phyloP scores from a whole-genome alignment of 2,329 filamentous ascomycete species.

The Scedosporium aurantiacum region DNA sequence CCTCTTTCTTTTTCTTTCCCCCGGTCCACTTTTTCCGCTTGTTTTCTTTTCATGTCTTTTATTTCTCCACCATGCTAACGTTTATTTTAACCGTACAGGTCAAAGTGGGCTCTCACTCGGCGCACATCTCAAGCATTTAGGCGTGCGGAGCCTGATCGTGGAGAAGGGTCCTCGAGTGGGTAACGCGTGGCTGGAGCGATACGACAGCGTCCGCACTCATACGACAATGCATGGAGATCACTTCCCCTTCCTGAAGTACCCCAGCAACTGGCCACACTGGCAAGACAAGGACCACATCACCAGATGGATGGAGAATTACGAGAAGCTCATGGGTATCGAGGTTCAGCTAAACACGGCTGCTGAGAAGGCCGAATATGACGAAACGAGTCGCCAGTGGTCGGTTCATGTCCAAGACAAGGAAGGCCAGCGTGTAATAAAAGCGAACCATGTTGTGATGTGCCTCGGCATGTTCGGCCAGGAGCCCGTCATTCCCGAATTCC shows the following conservation, averaged over 20 bases:
- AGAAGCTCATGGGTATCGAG: conserved; percentile 36
- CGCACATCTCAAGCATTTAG: conserved; percentile 18
- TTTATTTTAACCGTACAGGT: conserved; percentile 15
- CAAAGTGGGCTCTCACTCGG: conserved; percentile 29
- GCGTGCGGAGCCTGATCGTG: conserved; percentile 24
- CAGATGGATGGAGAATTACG: conserved; percentile 37
- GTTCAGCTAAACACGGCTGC: conserved; percentile 29
- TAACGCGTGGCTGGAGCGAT: conserved; percentile 39
- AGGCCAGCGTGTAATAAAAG: conserved; percentile 17
- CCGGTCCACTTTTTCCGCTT: too few species aligned
- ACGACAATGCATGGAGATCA: conserved; percentile 12
- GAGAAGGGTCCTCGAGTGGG: conserved; percentile 33
- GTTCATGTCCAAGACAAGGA: conserved; percentile 18
- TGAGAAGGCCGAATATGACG: conserved; percentile 26
- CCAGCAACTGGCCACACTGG: conserved; percentile 17
- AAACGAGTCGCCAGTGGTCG: conserved; percentile 24
- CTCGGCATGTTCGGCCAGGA: conserved; percentile 30
- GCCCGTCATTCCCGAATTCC: conserved; percentile 27
- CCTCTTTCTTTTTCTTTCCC: too few species aligned
- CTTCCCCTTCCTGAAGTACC: conserved; percentile 15
- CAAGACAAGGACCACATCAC: conserved; percentile 34
- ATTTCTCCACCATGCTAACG: background rate
- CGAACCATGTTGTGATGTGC: conserved; percentile 35
- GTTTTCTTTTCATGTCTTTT: background rate
- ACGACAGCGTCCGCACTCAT: conserved; percentile 16